phyloP scores from a whole-genome alignment of 2,329 filamentous ascomycete genomes.

The Colletotrichum spinosum region DNA sequence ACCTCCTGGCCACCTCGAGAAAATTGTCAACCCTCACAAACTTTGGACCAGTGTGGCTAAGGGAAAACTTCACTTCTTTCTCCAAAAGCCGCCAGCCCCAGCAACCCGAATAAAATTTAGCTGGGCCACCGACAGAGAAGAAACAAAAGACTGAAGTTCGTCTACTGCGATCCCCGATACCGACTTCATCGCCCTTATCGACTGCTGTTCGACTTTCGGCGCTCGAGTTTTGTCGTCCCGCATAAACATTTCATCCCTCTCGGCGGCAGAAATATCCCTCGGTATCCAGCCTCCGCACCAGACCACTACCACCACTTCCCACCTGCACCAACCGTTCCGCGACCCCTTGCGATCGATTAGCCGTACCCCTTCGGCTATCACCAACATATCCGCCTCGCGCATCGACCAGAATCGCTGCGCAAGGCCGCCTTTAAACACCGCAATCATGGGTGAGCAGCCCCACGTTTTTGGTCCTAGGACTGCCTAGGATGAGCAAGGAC shows the following conservation, averaged over 20 bases:
- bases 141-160: too few relatives aligned
- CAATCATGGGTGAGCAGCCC: slow-evolving; percentile 69
- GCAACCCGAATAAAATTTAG: slow-evolving; percentile 37
- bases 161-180: too few relatives aligned
- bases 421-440: slow-evolving; percentile 57
- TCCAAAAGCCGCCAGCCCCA: slow-evolving; percentile 52
- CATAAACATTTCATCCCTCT: slow-evolving; percentile 18
- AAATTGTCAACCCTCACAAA: slow-evolving; percentile 59
- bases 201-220: slow-evolving; percentile 17
- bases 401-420: slow-evolving; percentile 55
- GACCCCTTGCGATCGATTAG: slow-evolving; percentile 25
- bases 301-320: slow-evolving; percentile 6
- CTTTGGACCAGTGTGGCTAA: slow-evolving; percentile 50
- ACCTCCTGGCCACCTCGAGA: slow-evolving; percentile 51
- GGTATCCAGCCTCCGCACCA: slow-evolving; percentile 35
- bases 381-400: slow-evolving; percentile 46
- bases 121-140: slow-evolving; percentile 16
- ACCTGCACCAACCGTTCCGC: too few relatives aligned
- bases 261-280: slow-evolving; percentile 28
- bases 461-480: not conserved
- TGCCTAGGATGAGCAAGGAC: too few relatives aligned
- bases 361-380: slow-evolving; percentile 30
- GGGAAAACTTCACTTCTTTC: slow-evolving; percentile 56
- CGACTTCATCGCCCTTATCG: slow-evolving; percentile 38
- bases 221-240: slow-evolving; percentile 7